Percentiles rank a stretch among this genome's conserved stretches.
These are phyloP conservation scores for Kazachstania psychrophila DNA, from an alignment of 805 yeast genomes.

Conservation along the genomic window DNA sequence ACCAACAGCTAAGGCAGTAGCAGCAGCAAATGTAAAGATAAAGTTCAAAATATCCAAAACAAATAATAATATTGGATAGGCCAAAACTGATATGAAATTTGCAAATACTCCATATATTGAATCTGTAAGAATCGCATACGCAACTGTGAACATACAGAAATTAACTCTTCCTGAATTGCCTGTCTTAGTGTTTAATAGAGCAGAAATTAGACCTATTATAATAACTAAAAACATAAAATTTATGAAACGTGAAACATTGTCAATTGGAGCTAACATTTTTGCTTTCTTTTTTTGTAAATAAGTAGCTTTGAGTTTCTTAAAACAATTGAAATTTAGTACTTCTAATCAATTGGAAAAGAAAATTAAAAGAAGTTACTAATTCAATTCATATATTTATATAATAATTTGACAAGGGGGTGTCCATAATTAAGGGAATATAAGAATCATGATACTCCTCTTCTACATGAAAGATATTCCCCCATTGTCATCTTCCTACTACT, in stretches of 20 bases:
- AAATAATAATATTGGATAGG: constrained; percentile 76
- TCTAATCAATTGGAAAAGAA: no score
- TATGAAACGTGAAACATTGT: constrained; percentile 58
- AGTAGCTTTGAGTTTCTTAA: no score
- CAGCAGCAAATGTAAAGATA: constrained; percentile 89
- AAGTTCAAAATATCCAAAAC: constrained; percentile 75
- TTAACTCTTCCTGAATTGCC: constrained; percentile 62
- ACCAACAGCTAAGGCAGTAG: constrained; percentile 86
- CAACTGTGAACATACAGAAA: constrained; percentile 78
- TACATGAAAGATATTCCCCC: no score
- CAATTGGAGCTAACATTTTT: constrained; percentile 61
- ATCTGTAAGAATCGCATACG: constrained; percentile 74
- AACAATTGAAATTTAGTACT: no score
- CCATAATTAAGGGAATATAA: no score
- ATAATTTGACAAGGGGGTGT: no score
- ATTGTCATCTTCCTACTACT: no score
- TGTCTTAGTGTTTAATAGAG: constrained; percentile 63
- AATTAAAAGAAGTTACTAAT: no score
- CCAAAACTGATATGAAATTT: constrained; percentile 57
- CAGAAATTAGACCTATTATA: constrained; percentile 78
- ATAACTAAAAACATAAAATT: constrained; percentile 71
- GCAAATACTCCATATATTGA: constrained; percentile 71
- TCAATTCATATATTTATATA: no score
- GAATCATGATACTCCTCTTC: no score
- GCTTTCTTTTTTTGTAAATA: background rate